phyloP scores from a whole-genome alignment of 2,329 filamentous ascomycete genomes.

The Fusarium liriodendri region DNA sequence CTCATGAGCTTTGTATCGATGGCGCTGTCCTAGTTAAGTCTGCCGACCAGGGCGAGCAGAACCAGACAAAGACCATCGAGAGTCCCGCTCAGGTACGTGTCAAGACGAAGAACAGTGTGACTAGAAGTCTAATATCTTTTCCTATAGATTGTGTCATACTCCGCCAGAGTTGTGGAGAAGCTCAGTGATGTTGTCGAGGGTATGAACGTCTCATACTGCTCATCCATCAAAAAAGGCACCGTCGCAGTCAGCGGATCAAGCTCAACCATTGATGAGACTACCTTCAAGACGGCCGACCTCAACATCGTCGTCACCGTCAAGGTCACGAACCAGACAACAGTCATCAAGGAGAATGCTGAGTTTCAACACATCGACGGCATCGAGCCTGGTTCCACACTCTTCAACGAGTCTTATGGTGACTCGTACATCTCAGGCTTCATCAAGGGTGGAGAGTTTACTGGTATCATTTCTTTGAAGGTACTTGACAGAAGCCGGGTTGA shows the following conservation, averaged over 20 bases:
- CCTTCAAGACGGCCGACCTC: background rate
- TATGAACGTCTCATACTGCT: background rate
- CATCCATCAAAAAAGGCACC: background rate
- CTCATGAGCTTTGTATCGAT: background rate
- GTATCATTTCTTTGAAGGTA: slow-evolving; percentile 4
- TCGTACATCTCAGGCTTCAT: slow-evolving; percentile 19
- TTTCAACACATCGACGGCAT: background rate
- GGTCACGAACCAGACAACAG: background rate
- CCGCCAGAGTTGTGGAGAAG: background rate
- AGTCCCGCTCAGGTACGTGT: background rate
- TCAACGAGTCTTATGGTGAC: slow-evolving; percentile 10
- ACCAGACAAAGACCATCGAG: background rate
- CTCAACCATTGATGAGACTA: background rate
- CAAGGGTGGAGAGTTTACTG: slow-evolving; percentile 4
- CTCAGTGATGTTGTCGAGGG: background rate
- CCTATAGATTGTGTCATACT: background rate
- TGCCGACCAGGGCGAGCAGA: background rate
- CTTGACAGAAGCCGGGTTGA: background rate
- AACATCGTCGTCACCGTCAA: background rate
- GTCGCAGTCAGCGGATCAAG: background rate
- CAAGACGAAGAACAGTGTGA: background rate
- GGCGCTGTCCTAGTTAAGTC: background rate
- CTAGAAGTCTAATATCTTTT: background rate
- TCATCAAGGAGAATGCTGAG: background rate
- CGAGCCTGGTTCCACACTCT: background rate